phyloP scores from a whole-genome alignment of 2,329 filamentous ascomycete species.

The Fusarium sp. region DNA sequence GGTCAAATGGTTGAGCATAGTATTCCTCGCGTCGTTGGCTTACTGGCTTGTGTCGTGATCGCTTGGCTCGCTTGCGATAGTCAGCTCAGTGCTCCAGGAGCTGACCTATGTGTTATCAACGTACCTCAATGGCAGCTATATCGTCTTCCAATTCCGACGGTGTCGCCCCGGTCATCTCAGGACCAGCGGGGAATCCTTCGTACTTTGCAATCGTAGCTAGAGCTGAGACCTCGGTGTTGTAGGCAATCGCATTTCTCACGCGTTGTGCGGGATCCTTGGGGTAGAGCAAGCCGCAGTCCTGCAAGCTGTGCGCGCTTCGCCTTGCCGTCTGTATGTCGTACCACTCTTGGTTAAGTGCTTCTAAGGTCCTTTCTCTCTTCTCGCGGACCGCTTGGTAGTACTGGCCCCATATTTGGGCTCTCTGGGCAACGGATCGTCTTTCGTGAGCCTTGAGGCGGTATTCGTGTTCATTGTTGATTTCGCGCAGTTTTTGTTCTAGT shows the following conservation, averaged over 20 bases:
- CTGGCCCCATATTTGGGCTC: conserved; percentile 88
- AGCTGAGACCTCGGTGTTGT: conserved; percentile 94
- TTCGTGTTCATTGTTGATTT: conserved; percentile 78
- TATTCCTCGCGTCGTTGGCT: conserved; percentile 60
- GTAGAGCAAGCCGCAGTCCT: conserved; percentile 85
- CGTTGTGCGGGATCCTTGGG: conserved; percentile 81
- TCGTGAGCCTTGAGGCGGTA: conserved; percentile 80
- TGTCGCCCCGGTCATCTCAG: conserved; percentile 79
- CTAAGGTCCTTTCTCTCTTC: conserved; percentile 81
- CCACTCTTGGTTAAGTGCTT: conserved; percentile 87
- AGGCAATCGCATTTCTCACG: conserved; percentile 85
- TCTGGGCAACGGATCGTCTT: conserved; percentile 80
- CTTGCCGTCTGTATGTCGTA: conserved; percentile 93
- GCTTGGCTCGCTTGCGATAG: conserved; percentile 50
- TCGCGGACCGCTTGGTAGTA: conserved; percentile 90
- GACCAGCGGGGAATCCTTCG: conserved; percentile 95
- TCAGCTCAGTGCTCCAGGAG: conserved; percentile 41
- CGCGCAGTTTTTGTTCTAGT: conserved; percentile 80
- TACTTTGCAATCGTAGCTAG: conserved; percentile 93
- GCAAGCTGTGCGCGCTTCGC: conserved; percentile 81
- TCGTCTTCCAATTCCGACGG: conserved; percentile 84
- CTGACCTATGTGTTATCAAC: conserved; percentile 29
- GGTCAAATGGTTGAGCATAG: conserved; percentile 60
- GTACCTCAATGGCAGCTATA: conserved; percentile 86
- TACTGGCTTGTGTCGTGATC: conserved; percentile 53